A percentile compares a stretch with the other conserved stretches of the same genome.
phyloP scores from a whole-genome alignment of 441 rosid species.

The Croton setiger region DNA sequence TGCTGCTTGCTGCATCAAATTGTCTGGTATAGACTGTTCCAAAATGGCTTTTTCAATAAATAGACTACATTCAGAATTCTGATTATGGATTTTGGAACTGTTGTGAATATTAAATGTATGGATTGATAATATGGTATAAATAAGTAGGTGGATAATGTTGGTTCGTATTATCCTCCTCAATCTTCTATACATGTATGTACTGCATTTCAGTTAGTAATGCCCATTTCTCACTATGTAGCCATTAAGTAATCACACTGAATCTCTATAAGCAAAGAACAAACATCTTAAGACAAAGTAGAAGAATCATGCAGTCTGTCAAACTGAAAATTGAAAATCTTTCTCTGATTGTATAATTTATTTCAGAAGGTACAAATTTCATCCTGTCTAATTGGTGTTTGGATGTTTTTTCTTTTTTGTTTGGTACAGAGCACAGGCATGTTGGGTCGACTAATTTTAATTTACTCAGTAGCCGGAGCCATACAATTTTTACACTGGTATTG shows the following conservation, averaged over 20 bases:
- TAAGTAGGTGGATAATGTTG: background rate
- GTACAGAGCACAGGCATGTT: conserved; percentile 95
- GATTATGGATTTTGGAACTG: background rate
- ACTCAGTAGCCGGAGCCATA: conserved; percentile 99
- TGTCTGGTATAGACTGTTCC: background rate
- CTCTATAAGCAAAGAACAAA: background rate
- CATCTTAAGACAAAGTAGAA: background rate
- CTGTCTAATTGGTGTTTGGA: conserved; percentile 8
- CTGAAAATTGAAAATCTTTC: background rate
- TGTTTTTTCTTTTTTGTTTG: conserved; percentile 24
- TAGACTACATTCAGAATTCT: conserved; percentile 6
- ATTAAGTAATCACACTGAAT: conserved; percentile 5
- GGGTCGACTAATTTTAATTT: conserved; percentile 97
- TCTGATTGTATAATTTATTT: background rate
- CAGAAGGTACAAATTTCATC: background rate
- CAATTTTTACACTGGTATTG: conserved; percentile 91
- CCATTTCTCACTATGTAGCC: background rate
- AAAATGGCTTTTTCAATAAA: background rate
- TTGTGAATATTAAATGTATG: background rate
- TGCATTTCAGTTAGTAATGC: background rate
- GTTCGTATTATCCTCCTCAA: background rate
- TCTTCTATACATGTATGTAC: background rate
- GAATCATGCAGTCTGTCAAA: background rate
- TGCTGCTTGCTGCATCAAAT: background rate
- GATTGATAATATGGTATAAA: background rate